Percentiles rank a stretch among this genome's conserved stretches.
phyloP scores from a whole-genome alignment of 1,284 basidiomycete species.

The Hypsizygus ulmarius region DNA sequence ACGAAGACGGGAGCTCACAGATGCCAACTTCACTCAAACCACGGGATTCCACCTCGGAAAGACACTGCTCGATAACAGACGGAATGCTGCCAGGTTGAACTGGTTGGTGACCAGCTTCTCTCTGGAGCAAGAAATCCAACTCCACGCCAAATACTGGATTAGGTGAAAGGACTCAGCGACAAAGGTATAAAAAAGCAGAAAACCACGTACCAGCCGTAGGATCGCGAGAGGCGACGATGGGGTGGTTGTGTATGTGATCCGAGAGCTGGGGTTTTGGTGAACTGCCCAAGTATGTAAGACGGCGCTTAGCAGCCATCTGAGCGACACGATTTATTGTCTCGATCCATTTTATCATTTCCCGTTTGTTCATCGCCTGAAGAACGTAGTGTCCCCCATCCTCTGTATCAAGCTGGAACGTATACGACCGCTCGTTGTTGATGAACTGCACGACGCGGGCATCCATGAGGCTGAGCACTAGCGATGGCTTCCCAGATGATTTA shows the following conservation, averaged over 20 bases:
- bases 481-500: constrained; percentile 61
- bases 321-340: constrained; percentile 68
- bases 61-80: constrained; percentile 58
- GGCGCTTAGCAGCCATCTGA: constrained; percentile 67
- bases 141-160: constrained; percentile 74
- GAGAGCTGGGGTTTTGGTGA: constrained; percentile 65
- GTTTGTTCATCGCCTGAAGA: constrained; percentile 65
- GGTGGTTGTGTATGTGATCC: constrained; percentile 63
- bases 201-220: constrained; percentile 59
- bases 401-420: constrained; percentile 75
- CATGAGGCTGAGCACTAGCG: constrained; percentile 68
- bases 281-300: constrained; percentile 77
- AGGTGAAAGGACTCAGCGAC: constrained; percentile 12
- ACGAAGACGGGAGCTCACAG: constrained; percentile 45
- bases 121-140: constrained; percentile 61
- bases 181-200: background rate
- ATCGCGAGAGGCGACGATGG: constrained; percentile 44
- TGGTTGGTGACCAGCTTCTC: constrained; percentile 54
- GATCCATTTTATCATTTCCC: constrained; percentile 74
- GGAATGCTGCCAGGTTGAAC: constrained; percentile 60
- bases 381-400: constrained; percentile 84
- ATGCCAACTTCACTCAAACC: constrained; percentile 80
- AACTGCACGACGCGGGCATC: constrained; percentile 67
- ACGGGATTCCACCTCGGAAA: constrained; percentile 68
- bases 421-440: constrained; percentile 77